Evolutionary conservation across 257 asterid species (phyloP), one percentile per base, ranked within the genome.

Genomic region (Solanum appendiculatum): DNA sequence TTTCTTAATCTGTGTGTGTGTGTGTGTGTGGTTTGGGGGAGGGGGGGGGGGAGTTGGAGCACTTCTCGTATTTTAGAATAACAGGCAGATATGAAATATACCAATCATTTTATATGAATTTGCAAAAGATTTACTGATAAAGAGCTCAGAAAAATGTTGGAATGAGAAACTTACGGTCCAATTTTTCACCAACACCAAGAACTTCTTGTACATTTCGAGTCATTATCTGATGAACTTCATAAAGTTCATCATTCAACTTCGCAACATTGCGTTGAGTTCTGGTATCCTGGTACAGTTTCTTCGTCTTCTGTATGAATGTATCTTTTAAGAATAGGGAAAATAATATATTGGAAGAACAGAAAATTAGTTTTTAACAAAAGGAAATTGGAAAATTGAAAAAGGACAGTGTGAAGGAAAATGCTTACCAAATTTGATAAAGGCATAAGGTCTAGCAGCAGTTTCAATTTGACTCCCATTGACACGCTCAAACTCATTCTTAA

Each of bases 181-280:
- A 92, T 90, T 97, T 95, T 94, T 95, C 99, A 91, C 99, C 99
- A 87, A 95, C 98, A 74, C 99, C 98, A 85, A 97, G 98, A 87
- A 97, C 99, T 93, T 97, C 99, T 87, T 97, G 98, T 72, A 97
- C 98, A 91, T 97, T 97, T 88, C 99, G 98, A 86, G 99, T 95
- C 99, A 97, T 97, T 68, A 97, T 95, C 91, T 97, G 99, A 91
- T 97, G 99, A 88, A 95, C 99, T 93, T 97, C 98, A 94, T 97
- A 94, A n/a, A 97, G 98, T 86, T 97, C 99, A 87, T 97, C 99
- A 87, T 94, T 97, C 95, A 97, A 91, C 94, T 95, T 97, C 18
- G 98, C 73, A 58, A 97, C 89, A 88, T 97, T 97, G 73, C 98
- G 91, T 88, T 97, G 99, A 85, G 98, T 93, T 94, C 98, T 94